Evolutionary conservation across 2,329 filamentous ascomycete genomes (phyloP).

Genomic region (Capronia americana): DNA sequence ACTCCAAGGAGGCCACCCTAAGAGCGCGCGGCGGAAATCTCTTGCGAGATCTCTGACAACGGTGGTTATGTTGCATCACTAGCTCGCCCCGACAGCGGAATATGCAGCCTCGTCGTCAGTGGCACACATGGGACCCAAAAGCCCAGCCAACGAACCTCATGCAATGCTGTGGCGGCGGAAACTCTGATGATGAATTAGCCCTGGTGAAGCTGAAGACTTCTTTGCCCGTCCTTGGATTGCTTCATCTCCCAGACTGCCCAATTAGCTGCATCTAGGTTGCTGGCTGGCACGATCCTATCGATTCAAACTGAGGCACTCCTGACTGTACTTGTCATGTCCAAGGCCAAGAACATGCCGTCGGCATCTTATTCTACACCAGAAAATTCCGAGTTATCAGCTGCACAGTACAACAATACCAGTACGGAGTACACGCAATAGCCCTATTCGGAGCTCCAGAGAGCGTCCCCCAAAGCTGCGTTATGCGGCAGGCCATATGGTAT

Average conservation of each 20-base stretch:
- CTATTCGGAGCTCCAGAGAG: neutral
- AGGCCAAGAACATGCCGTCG: neutral
- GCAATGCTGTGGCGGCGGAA: neutral
- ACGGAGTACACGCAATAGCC: neutral
- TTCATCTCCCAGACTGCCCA: neutral
- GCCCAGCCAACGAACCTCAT: neutral
- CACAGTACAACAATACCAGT: too few relatives aligned
- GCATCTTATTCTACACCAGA: neutral
- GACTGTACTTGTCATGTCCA: neutral
- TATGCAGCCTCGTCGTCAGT: slow-evolving; percentile 13
- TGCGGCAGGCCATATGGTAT: neutral
- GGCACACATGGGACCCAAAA: neutral
- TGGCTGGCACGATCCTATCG: neutral
- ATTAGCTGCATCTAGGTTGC: neutral
- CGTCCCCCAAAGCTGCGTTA: neutral
- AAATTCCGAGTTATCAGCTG: neutral
- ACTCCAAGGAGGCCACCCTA: neutral
- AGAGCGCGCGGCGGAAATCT: neutral
- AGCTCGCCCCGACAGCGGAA: neutral
- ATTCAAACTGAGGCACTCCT: neutral
- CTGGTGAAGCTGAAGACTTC: neutral
- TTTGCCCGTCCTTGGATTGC: neutral
- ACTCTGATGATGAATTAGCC: neutral
- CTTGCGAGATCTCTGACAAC: neutral
- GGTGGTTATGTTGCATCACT: neutral